Evolutionary conservation across 2,329 filamentous ascomycete genomes (phyloP).

Genomic region (Xylariaceae sp.): DNA sequence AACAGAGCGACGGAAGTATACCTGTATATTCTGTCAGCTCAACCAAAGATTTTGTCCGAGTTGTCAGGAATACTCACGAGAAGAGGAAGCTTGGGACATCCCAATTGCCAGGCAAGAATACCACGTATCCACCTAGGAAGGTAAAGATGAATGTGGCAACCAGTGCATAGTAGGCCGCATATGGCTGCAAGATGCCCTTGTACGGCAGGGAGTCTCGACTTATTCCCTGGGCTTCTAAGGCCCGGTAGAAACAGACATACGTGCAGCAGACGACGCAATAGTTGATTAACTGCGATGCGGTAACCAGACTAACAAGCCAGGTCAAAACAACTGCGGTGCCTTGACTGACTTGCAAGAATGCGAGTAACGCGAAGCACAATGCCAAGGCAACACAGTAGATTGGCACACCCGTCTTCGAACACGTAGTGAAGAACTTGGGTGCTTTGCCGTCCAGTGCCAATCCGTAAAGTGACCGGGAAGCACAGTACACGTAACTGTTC

Average conservation of each 20-base stretch:
- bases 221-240: constrained; percentile 63
- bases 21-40: constrained; percentile 25
- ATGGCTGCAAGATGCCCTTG: constrained; percentile 64
- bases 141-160: constrained; percentile 63
- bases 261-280: constrained; percentile 65
- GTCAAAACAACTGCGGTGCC: constrained; percentile 61
- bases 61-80: constrained; percentile 43
- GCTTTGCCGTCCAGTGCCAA: constrained; percentile 65
- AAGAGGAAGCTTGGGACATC: constrained; percentile 66
- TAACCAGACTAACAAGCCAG: constrained; percentile 66
- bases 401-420: constrained; percentile 62
- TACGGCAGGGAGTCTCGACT: constrained; percentile 65
- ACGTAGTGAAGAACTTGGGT: constrained; percentile 53
- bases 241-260: constrained; percentile 67
- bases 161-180: constrained; percentile 62
- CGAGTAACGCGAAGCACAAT: constrained; percentile 62
- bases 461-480: constrained; percentile 62
- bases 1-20: constrained; percentile 72
- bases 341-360: constrained; percentile 67
- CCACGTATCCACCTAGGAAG: constrained; percentile 68
- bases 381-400: constrained; percentile 66
- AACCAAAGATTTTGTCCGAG: neutral
- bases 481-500: constrained; percentile 64
- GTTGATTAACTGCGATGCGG: constrained; percentile 70
- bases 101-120: constrained; percentile 68